Evolutionary conservation across 768 basidiomycete genomes (phyloP).

Genomic region (Leccinum aurantiacum): DNA sequence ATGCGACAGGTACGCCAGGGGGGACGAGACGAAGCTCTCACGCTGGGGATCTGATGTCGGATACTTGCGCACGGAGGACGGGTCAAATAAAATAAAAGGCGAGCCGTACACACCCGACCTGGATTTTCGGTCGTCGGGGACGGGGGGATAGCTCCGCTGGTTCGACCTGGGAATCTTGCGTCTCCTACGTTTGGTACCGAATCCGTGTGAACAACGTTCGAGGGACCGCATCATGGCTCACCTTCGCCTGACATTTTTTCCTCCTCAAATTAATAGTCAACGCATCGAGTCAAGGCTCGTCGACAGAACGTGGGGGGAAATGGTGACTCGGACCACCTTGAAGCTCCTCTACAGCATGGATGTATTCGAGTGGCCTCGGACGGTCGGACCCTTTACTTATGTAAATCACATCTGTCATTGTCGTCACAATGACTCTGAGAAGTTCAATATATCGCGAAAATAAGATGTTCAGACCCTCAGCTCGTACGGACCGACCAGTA

Average conservation of each 20-base stretch:
- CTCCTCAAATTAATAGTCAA: neutral
- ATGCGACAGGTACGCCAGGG: neutral
- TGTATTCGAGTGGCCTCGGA: neutral
- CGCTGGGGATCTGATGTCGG: constrained; percentile 46
- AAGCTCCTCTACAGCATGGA: neutral
- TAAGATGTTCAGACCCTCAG: no score
- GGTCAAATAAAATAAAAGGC: neutral
- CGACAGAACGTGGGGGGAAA: neutral
- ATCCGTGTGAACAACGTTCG: neutral
- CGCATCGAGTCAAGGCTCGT: neutral
- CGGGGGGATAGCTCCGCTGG: constrained; percentile 11
- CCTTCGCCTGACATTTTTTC: constrained; percentile 29
- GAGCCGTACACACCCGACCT: constrained; percentile 35
- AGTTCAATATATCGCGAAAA: neutral
- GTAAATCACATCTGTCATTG: neutral
- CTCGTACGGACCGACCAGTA: neutral
- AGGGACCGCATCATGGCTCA: constrained; percentile 2
- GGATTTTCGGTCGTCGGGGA: constrained; percentile 42
- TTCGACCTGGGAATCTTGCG: constrained; percentile 31
- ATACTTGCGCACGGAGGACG: constrained; percentile 33
- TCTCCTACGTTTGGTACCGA: neutral
- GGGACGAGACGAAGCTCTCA: constrained; percentile 10
- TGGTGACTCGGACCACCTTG: neutral
- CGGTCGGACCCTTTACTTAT: neutral
- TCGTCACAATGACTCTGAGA: neutral